Evolutionary conservation across 805 yeast species (phyloP).

Genomic region (Candida qinlingensis): DNA sequence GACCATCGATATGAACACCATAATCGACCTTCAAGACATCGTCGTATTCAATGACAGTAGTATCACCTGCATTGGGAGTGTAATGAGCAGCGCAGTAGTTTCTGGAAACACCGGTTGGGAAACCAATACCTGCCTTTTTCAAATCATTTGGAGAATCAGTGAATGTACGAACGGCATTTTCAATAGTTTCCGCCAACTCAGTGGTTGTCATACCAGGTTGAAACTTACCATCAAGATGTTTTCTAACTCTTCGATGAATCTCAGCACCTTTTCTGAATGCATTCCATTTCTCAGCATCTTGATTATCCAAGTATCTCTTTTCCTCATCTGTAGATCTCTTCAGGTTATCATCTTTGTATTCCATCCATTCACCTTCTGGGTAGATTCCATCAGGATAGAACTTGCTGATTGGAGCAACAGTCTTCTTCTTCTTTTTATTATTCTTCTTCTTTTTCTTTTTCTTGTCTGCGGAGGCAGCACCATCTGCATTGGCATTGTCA

Average conservation of each 20-base stretch:
- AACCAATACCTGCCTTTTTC: slow-evolving; percentile 83
- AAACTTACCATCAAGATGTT: slow-evolving; percentile 64
- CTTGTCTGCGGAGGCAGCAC: slow-evolving; percentile 20
- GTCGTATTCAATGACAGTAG: slow-evolving; percentile 68
- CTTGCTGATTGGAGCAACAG: slow-evolving; percentile 57
- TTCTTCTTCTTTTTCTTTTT: slow-evolving; percentile 54
- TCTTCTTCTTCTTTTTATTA: slow-evolving; percentile 48
- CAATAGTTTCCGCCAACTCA: slow-evolving; percentile 86
- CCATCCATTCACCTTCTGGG: slow-evolving; percentile 87
- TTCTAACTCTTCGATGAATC: slow-evolving; percentile 87
- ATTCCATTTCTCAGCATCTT: slow-evolving; percentile 58
- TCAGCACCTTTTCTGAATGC: slow-evolving; percentile 96
- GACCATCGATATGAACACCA: slow-evolving; percentile 95
- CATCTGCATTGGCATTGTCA: slow-evolving; percentile 15
- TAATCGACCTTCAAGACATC: slow-evolving; percentile 96
- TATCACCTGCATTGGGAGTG: slow-evolving; percentile 95
- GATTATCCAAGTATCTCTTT: slow-evolving; percentile 68
- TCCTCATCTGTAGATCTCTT: slow-evolving; percentile 85
- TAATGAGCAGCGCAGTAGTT: slow-evolving; percentile 97
- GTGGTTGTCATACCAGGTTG: slow-evolving; percentile 91
- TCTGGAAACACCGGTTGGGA: slow-evolving; percentile 95
- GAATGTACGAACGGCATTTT: slow-evolving; percentile 72
- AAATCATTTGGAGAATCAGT: slow-evolving; percentile 51
- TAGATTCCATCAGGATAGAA: slow-evolving; percentile 66
- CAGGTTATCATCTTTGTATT: slow-evolving; percentile 59